Conservation (phyloP, 768 basidiomycete species). For the Trametes gibbosa region DNA sequence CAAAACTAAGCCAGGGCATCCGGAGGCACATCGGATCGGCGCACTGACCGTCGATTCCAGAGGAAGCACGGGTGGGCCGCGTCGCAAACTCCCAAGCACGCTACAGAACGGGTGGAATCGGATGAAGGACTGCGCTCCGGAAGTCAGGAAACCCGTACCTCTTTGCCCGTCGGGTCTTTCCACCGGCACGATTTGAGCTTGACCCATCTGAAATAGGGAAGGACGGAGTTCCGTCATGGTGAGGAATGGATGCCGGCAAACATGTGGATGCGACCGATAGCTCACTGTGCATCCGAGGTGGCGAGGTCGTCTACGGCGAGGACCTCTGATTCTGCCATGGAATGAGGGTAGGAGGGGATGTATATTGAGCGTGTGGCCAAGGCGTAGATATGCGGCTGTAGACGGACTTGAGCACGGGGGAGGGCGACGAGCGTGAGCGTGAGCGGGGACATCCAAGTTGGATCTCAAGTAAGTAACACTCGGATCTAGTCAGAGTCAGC, state of each 20-base stretch:
- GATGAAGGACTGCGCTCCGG: background rate
- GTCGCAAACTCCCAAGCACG: slow-evolving; percentile 90
- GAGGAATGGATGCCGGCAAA: background rate
- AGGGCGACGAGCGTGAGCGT: background rate
- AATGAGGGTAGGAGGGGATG: background rate
- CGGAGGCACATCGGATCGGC: background rate
- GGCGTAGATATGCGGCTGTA: background rate
- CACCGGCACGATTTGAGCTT: slow-evolving; percentile 80
- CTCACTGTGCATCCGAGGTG: slow-evolving; percentile 57
- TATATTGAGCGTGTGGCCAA: background rate
- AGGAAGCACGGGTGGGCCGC: slow-evolving; percentile 71
- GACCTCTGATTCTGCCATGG: slow-evolving; percentile 47
- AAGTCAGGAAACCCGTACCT: slow-evolving; percentile 42
- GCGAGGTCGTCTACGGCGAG: slow-evolving; percentile 51
- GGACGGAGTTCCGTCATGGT: background rate
- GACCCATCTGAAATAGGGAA: slow-evolving; percentile 66
- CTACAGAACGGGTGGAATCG: slow-evolving; percentile 35
- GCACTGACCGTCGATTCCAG: slow-evolving; percentile 74
- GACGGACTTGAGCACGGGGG: background rate
- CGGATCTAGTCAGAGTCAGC: too few relatives aligned
- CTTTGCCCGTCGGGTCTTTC: slow-evolving; percentile 70
- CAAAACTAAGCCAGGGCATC: background rate
- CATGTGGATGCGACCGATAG: slow-evolving; percentile 1
- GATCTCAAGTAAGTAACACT: too few relatives aligned
- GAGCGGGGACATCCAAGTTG: too few relatives aligned